phyloP scores from a whole-genome alignment of 306 rosid genomes.

The Boehmeria nivea region DNA sequence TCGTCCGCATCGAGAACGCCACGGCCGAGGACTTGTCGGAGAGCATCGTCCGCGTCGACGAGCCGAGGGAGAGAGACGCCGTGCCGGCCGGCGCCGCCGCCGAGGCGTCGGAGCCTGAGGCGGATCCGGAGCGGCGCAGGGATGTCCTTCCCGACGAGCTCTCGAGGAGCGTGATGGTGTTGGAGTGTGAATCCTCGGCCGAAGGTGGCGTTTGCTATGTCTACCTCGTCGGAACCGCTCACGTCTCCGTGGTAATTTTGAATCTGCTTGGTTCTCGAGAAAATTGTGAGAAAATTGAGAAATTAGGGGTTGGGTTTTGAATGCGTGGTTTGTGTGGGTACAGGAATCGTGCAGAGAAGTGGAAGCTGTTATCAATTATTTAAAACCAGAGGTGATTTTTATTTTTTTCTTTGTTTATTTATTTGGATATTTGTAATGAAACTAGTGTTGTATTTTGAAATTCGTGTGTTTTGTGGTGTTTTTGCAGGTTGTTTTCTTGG shows the following conservation, averaged over 20 bases:
- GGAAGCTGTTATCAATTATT: constrained; percentile 57
- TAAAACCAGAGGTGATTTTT: constrained; percentile 78
- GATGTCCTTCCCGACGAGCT: constrained; percentile 63
- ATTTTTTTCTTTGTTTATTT: not conserved
- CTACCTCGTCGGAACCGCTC: constrained; percentile 84
- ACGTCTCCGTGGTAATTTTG: constrained; percentile 69
- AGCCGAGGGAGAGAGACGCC: constrained; percentile 25
- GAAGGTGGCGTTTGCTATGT: constrained; percentile 71
- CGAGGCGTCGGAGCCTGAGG: constrained; percentile 16
- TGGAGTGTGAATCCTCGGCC: constrained; percentile 70
- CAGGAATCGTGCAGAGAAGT: constrained; percentile 96
- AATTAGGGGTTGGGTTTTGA: too few relatives aligned
- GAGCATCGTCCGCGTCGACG: constrained; percentile 68
- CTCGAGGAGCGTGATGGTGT: constrained; percentile 49
- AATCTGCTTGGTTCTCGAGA: not conserved
- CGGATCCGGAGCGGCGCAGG: constrained; percentile 26
- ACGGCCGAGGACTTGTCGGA: constrained; percentile 49
- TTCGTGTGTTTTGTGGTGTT: constrained; percentile 8
- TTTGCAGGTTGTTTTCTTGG: constrained; percentile 84
- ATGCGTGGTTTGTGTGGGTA: constrained; percentile 15
- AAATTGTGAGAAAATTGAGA: not conserved
- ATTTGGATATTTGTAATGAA: not conserved
- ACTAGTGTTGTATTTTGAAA: constrained; percentile 15
- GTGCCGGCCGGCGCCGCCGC: constrained; percentile 5
- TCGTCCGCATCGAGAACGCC: constrained; percentile 68